Evolutionary conservation across 257 asterid species (phyloP), one percentile per base, ranked within the genome.

Genomic region (Ilex asprella): DNA sequence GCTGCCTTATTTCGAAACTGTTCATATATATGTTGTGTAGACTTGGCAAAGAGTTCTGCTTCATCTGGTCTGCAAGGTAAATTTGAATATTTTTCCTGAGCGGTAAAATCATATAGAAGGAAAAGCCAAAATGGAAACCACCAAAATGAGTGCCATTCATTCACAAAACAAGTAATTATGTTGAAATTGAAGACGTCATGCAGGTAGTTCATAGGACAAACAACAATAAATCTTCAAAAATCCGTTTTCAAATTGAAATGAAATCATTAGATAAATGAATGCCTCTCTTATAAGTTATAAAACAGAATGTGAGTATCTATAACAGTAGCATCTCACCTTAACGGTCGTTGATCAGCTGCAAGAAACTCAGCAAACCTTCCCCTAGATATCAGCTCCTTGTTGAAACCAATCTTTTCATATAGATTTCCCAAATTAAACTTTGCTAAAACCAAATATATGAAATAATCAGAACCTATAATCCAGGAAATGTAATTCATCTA

Each of bases 1-100:
- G 99, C 99, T 56, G 97, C 97, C 78, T 92, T 92, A 79, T 92
- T 91, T 46, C 99, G 75, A 60, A 92, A 92, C 60, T 88, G 84
- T 80, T 69, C 74, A 72, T 92, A 92, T 63, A 93, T 86, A 75
- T 77, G 76, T 78, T 76, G 73, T 41, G 97, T 97, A 41, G 96
- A 89, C 75, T 87, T 89, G 49, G 95, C 87, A 82, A 92, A 92
- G 47, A 89, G 88, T 76, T 89, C 95, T 11, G 87, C 99, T 81
- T 92, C 97, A 69, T 92, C 97, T 32, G 86, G 66, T 74, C 99
- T 92, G 79, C 79, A 72, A 14, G 60, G 3, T 47, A n/a, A n/a
- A n/a, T n/a, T n/a, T n/a, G n/a, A n/a, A n/a, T n/a, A n/a, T n/a
- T n/a, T n/a, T n/a, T n/a, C n/a, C n/a, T n/a, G n/a, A n/a, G n/a